Evolutionary conservation across 331 rosid species (phyloP), one percentile per base, ranked within the genome.

Genomic region (Malus hybrid): DNA sequence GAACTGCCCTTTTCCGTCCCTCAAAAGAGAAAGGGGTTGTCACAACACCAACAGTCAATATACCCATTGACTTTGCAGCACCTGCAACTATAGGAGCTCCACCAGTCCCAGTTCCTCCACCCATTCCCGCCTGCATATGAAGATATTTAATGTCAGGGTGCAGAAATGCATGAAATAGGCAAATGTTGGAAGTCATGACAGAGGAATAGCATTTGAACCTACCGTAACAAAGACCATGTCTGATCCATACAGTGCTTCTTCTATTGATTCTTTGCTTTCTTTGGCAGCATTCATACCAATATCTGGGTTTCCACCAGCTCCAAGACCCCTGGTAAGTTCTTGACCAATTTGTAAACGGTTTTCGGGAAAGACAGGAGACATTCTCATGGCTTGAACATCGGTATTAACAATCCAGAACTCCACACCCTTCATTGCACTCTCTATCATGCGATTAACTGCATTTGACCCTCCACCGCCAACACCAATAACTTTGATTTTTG

Each of bases 141-240:
- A 66, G 77, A 79, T 39, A 61, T 75, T 69, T 2, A 48, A 29
- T 6, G 4, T 44, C 70, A 74, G 46, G 31, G 65, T 29, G 8
- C 24, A 73, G 10, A 73, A 44, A 31, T 1, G 29, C 79, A 67
- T 59, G 27, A 33, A 59, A 64, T 10, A 64, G 32, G 33, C 70
- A 14, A 63, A 68, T 8, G 12, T 65, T 63, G 76, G 32, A 76
- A 82, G 24, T 81, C 52, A 77, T 31, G 72, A 80, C 59, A 69
- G 79, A 34, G 29, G 50, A 75, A 76, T 69, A 80, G 34, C 52
- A 70, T 29, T 50, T 76, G 83, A 86, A 87, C 89, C 72, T 85
- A 94, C 99, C n/a, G 99, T 94, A 66, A 94, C 99, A 71, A 94
- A 94, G 77, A 94, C 97, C 99, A 94, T 94, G 67, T 94, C 99